These are phyloP conservation scores for Cercophora newfieldiana DNA, from an alignment of 495 filamentous ascomycete species.

Conservation along the genomic window DNA sequence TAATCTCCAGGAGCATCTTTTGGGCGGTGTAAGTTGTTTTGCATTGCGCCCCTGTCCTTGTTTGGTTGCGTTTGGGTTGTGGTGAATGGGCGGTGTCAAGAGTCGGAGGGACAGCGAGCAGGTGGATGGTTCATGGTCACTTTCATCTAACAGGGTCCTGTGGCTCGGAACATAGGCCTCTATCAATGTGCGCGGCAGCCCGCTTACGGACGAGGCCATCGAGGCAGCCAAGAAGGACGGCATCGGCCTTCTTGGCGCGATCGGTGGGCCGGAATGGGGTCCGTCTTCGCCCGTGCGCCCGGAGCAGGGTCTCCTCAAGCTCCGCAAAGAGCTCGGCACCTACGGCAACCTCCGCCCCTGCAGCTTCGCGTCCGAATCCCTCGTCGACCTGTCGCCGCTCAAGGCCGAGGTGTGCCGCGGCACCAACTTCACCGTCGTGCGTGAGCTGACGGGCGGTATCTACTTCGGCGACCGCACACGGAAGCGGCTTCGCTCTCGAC, in stretches of 20 bases:
- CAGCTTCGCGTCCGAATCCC: constrained; percentile 89
- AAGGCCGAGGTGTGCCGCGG: constrained; percentile 84
- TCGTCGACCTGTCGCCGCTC: constrained; percentile 85
- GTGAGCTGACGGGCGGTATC: constrained; percentile 92
- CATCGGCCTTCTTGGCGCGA: constrained; percentile 90
- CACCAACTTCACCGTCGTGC: constrained; percentile 91
- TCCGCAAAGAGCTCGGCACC: constrained; percentile 91
- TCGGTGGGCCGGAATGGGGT: constrained; percentile 98
- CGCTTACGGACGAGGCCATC: constrained; percentile 84
- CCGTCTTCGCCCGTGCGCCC: constrained; percentile 78
- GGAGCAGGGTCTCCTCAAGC: constrained; percentile 89
- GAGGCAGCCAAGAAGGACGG: constrained; percentile 84
- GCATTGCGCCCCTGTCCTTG: background rate
- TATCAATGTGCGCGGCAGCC: constrained; percentile 76
- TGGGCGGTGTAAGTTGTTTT: constrained; percentile 77
- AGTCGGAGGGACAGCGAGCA: no score
- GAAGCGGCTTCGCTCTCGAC: constrained; percentile 76
- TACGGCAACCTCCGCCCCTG: constrained; percentile 98
- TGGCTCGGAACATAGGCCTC: constrained; percentile 61
- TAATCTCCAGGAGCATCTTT: constrained; percentile 87
- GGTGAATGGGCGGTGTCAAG: no score
- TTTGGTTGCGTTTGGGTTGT: background rate
- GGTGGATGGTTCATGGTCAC: no score
- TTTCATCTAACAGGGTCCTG: background rate
- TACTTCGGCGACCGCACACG: constrained; percentile 94